Evolutionary conservation across 2,329 filamentous ascomycete genomes (phyloP).

Genomic region (Zymoseptoria ardabiliae): DNA sequence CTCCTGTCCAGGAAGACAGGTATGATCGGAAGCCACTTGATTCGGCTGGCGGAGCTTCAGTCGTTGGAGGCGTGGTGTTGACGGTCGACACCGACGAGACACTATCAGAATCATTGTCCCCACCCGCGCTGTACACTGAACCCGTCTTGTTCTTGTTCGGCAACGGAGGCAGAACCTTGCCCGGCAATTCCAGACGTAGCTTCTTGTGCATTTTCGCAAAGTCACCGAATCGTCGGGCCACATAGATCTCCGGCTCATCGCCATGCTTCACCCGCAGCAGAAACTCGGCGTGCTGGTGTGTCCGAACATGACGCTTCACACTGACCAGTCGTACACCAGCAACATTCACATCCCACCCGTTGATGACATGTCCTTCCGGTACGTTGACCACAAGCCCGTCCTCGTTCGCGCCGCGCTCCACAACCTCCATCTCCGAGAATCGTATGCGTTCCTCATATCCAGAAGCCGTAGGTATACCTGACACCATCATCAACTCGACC

Average conservation of each 20-base stretch:
- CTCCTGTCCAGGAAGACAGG: conserved; percentile 30
- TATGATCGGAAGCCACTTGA: conserved; percentile 37
- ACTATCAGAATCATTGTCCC: conserved; percentile 65
- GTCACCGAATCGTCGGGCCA: conserved; percentile 81
- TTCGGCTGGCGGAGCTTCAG: conserved; percentile 9
- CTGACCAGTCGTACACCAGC: conserved; percentile 76
- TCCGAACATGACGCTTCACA: conserved; percentile 76
- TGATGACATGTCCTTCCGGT: conserved; percentile 84
- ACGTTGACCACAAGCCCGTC: conserved; percentile 78
- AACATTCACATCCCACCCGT: conserved; percentile 96
- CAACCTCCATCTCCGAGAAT: conserved; percentile 94
- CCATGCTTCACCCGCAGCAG: conserved; percentile 76
- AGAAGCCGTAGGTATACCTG: conserved; percentile 87
- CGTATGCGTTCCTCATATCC: conserved; percentile 96
- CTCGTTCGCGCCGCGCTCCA: conserved; percentile 87
- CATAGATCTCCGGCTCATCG: conserved; percentile 66
- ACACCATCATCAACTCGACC: conserved; percentile 99
- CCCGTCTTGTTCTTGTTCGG: conserved; percentile 88
- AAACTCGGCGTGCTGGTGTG: conserved; percentile 93
- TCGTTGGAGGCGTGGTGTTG: conserved; percentile 36
- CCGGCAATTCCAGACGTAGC: conserved; percentile 77
- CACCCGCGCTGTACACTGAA: conserved; percentile 51
- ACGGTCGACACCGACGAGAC: conserved; percentile 73
- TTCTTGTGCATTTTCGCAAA: conserved; percentile 74
- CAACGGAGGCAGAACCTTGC: conserved; percentile 77